These are phyloP conservation scores for Fusarium sulawesiense DNA, from an alignment of 2,329 filamentous ascomycete genomes.

Conservation along the genomic window DNA sequence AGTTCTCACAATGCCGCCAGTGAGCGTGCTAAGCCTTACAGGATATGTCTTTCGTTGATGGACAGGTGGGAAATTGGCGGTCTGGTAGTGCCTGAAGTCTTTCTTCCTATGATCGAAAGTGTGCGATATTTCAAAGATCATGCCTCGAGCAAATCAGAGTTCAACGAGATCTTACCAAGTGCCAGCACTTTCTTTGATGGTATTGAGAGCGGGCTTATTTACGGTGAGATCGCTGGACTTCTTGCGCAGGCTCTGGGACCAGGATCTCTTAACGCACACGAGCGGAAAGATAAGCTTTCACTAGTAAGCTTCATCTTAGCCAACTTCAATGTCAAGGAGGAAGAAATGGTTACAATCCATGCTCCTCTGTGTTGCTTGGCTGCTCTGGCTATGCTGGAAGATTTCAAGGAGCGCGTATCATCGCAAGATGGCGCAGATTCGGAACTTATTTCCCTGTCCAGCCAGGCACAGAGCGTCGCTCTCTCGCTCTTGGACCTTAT, in stretches of 20 bases:
- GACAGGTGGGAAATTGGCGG: constrained; percentile 98
- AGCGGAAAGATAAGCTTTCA: constrained; percentile 72
- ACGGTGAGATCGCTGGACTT: constrained; percentile 80
- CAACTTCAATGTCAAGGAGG: constrained; percentile 93
- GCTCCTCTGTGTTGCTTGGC: constrained; percentile 73
- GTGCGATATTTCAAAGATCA: constrained; percentile 78
- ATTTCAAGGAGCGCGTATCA: constrained; percentile 57
- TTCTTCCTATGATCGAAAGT: constrained; percentile 85
- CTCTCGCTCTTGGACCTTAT: constrained; percentile 71
- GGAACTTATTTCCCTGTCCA: constrained; percentile 48
- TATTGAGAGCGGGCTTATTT: constrained; percentile 93
- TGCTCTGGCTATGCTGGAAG: constrained; percentile 73
- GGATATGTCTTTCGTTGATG: constrained; percentile 95
- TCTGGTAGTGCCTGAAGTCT: constrained; percentile 86
- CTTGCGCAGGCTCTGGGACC: constrained; percentile 69
- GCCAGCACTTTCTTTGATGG: constrained; percentile 98
- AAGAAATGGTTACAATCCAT: constrained; percentile 92
- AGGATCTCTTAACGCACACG: constrained; percentile 55
- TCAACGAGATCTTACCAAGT: constrained; percentile 88
- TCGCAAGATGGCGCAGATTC: constrained; percentile 48
- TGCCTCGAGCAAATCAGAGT: constrained; percentile 74
- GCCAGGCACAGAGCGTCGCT: constrained; percentile 60
- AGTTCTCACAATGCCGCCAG: constrained; percentile 49
- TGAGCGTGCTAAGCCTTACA: constrained; percentile 85
- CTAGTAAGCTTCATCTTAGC: constrained; percentile 84